phyloP scores from a whole-genome alignment of 345 rosid genomes.

The Citrus australasica region DNA sequence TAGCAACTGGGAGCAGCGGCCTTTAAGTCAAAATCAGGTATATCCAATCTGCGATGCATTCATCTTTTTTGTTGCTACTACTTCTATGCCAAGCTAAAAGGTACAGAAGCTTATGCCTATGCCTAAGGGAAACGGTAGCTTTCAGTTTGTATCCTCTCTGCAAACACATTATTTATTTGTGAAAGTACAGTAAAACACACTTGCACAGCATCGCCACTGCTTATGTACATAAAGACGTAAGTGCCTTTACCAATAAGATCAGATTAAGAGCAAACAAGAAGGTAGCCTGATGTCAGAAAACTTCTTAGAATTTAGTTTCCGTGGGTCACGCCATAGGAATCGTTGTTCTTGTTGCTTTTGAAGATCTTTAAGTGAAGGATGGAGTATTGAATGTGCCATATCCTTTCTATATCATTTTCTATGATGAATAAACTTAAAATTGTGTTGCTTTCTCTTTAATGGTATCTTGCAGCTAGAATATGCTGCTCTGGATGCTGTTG shows the following conservation, averaged over 20 bases:
- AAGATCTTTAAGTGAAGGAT: neutral
- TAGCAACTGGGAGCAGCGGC: constrained; percentile 88
- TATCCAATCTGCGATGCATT: neutral
- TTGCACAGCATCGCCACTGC: neutral
- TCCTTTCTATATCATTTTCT: neutral
- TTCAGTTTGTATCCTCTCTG: neutral
- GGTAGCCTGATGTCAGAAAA: neutral
- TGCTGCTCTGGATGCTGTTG: constrained; percentile 93
- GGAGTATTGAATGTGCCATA: too few relatives aligned
- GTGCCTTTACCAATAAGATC: neutral
- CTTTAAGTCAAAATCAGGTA: constrained; percentile 81
- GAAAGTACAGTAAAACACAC: neutral
- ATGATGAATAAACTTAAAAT: neutral
- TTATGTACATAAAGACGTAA: neutral
- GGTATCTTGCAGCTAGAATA: constrained; percentile 68
- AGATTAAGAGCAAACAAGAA: neutral
- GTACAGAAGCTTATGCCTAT: neutral
- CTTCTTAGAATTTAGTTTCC: neutral
- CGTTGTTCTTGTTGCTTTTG: neutral
- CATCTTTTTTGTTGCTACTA: neutral
- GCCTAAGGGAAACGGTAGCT: neutral
- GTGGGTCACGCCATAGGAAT: neutral
- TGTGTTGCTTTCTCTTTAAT: too few relatives aligned
- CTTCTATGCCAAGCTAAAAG: neutral
- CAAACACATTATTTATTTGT: too few relatives aligned